Evolutionary conservation across 495 filamentous ascomycete species (phyloP).

Genomic region (Diplogelasinospora grovesii): DNA sequence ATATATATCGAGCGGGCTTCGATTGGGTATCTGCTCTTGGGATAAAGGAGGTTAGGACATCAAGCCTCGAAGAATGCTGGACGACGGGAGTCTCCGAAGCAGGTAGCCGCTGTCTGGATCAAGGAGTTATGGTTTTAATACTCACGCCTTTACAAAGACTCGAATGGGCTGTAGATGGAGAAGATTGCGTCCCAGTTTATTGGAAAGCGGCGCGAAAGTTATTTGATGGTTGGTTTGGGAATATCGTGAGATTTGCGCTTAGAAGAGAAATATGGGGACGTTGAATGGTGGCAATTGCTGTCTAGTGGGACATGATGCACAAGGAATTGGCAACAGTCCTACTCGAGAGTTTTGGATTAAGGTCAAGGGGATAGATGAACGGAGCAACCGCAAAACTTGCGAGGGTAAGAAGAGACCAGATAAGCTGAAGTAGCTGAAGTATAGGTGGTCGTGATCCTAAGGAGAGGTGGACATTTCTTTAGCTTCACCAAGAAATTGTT

Average conservation of each 20-base stretch:
- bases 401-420: conserved; percentile 12
- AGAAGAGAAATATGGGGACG: too few species aligned
- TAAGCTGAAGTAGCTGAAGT: conserved; percentile 6
- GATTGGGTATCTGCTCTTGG: not conserved
- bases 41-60: too few species aligned
- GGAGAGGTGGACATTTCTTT: conserved; percentile 5
- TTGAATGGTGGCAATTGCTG: not conserved
- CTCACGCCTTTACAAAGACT: too few species aligned
- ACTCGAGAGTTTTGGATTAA: not conserved
- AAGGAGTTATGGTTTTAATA: too few species aligned
- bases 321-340: conserved; percentile 5
- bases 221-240: too few species aligned
- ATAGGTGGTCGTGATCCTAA: not conserved
- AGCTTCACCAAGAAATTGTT: conserved; percentile 15
- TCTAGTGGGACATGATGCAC: conserved; percentile 7
- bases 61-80: not conserved
- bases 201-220: too few species aligned
- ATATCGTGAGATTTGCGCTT: too few species aligned
- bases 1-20: conserved; percentile 1
- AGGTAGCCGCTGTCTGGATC: too few species aligned
- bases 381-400: not conserved
- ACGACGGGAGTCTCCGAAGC: not conserved
- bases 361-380: not conserved
- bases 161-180: too few species aligned
- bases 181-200: too few species aligned